Evolutionary conservation across 2,329 filamentous ascomycete species (phyloP), one percentile per base, ranked within the genome.

Genomic region (Colletotrichum spinosum): DNA sequence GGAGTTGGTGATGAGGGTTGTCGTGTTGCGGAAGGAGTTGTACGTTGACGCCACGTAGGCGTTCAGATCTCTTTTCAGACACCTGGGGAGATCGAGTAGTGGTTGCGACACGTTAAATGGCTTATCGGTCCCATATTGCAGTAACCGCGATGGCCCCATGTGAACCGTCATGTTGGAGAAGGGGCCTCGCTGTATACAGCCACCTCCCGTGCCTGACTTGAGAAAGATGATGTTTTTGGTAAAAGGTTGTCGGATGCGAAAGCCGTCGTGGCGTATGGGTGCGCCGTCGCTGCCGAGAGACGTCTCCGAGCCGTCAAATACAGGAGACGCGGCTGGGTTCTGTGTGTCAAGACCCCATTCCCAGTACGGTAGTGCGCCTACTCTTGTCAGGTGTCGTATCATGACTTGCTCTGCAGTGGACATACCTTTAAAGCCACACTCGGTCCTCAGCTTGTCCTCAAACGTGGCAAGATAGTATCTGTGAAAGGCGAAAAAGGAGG

Each of bases 201-300:
- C 86, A 44, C 86, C 86, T 12, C 86, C 86, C 0, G 77, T 75
- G 10, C 83, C 85, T 0, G 80, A 76, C 0, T 80, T 79, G 13
- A 82, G 49, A 56, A 75, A 70, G 69, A 77, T 71, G 4, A 65
- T 38, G 38, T 54, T 67, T 8, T 64, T 65, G 2, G 54, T 45
- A 41, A 67, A 67, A 11, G 60, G 45, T n/a, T 65, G 64, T 12
- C 60, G 61, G 5, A 70, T 63, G 17, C 62, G 48, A 68, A 69
- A 50, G 34, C 60, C 70, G 12, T 73, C 68, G 38, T 71, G 70
- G 25, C 71, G 55, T 50, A 78, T 71, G 55, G 71, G 71, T 11
- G 61, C 75, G 10, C 80, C 79, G 39, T 81, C 76, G 37, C 78
- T 77, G n/a, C 76, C 76, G 61, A 81, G 72, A 6, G 75, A 78